These are phyloP conservation scores for Russula dissimulans DNA, from an alignment of 768 basidiomycete genomes.

Conservation along the genomic window DNA sequence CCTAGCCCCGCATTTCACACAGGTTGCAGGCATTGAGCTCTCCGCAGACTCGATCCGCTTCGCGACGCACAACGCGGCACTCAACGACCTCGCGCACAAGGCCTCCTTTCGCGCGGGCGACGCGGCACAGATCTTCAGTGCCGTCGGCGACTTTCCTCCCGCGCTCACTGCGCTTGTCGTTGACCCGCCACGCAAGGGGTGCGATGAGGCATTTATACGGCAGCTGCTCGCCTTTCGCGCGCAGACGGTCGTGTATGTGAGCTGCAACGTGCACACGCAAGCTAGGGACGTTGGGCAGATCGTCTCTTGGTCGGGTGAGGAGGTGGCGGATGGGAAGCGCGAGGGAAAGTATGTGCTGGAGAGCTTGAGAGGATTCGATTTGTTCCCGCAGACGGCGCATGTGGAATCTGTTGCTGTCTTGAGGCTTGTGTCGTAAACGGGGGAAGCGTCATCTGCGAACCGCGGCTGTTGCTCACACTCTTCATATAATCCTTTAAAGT, in stretches of 20 bases:
- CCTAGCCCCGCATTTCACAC: slow-evolving; percentile 63
- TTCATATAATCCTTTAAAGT: too few species aligned
- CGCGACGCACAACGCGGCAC: slow-evolving; percentile 54
- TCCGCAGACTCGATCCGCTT: slow-evolving; percentile 59
- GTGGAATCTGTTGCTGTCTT: slow-evolving; percentile 38
- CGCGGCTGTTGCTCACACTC: too few species aligned
- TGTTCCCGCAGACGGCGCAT: slow-evolving; percentile 79
- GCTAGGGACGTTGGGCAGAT: slow-evolving; percentile 81
- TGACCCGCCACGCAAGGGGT: slow-evolving; percentile 94
- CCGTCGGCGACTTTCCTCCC: slow-evolving; percentile 56
- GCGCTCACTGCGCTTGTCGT: slow-evolving; percentile 61
- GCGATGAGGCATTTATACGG: slow-evolving; percentile 66
- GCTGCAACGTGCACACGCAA: slow-evolving; percentile 92
- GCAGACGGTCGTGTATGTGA: slow-evolving; percentile 75
- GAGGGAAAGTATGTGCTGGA: slow-evolving; percentile 60
- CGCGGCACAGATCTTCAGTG: slow-evolving; percentile 75
- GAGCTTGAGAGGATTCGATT: slow-evolving; percentile 80
- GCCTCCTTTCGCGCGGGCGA: slow-evolving; percentile 71
- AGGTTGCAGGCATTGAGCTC: slow-evolving; percentile 86
- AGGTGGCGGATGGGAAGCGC: slow-evolving; percentile 28
- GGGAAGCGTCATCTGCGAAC: too few species aligned
- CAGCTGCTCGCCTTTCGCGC: slow-evolving; percentile 69
- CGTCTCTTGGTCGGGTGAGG: slow-evolving; percentile 34
- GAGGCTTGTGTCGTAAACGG: slow-evolving; percentile 31
- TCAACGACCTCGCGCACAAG: slow-evolving; percentile 51